These are phyloP conservation scores for Circinella minor DNA, from an alignment of 371 early-diverging fungal genomes.

Conservation along the genomic window DNA sequence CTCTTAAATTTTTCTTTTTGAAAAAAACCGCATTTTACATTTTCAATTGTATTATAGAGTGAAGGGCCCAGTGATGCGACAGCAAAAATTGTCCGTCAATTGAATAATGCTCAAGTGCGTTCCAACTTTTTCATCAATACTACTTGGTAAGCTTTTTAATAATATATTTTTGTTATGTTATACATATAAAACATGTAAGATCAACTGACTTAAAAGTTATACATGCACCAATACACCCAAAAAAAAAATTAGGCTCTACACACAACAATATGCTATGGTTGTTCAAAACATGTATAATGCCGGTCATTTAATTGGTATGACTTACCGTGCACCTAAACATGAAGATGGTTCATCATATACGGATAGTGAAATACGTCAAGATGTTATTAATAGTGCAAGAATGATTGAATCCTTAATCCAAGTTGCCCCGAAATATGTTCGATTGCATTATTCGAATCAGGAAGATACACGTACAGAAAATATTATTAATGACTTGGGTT, in stretches of 20 bases:
- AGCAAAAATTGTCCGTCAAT: conserved; percentile 47
- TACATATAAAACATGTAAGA: neutral
- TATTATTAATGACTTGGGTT: conserved; percentile 46
- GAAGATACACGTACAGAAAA: conserved; percentile 43
- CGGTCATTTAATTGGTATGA: conserved; percentile 60
- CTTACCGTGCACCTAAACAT: conserved; percentile 49
- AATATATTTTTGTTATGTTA: no score
- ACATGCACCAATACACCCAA: neutral
- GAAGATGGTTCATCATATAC: conserved; percentile 48
- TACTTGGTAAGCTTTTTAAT: conserved; percentile 33
- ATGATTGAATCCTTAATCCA: conserved; percentile 46
- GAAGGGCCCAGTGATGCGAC: conserved; percentile 62
- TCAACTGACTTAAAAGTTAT: neutral
- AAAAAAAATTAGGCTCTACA: conserved; percentile 29
- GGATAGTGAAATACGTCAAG: conserved; percentile 45
- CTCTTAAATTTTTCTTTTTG: neutral
- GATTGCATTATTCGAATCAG: conserved; percentile 43
- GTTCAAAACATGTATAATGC: conserved; percentile 53
- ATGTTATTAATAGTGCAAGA: conserved; percentile 45
- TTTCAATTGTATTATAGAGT: conserved; percentile 27
- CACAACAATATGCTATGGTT: conserved; percentile 53
- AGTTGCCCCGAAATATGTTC: conserved; percentile 52
- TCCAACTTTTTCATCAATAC: conserved; percentile 57
- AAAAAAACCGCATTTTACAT: neutral
- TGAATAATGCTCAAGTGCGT: conserved; percentile 53